Evolutionary conservation across 2,329 filamentous ascomycete species (phyloP), one percentile per base, ranked within the genome.

Genomic region (Fonsecaea erecta): DNA sequence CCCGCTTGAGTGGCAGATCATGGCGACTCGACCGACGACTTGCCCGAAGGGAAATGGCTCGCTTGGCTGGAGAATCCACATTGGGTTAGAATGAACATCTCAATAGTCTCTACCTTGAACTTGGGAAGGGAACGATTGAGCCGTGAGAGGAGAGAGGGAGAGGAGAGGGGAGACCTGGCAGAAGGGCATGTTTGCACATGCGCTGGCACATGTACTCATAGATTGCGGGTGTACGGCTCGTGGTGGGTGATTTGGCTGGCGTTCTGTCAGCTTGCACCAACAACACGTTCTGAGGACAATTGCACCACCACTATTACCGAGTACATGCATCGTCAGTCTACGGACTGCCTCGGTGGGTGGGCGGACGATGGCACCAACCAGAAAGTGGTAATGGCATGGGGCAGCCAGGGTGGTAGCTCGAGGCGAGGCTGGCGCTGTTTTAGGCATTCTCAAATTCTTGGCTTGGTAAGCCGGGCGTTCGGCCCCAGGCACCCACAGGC

Each of bases 381-480:
- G 43, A 24, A 48, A 48, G 21, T 48, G 21, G 43, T 24, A 48
- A 24, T 48, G 8, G 40, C n/a, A 30, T 30, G 43, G 43, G 18
- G n/a, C 3, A 48, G 3, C 28, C n/a, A 24, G 40, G 40, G 40
- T n/a, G 40, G 18, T 30, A 16, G n/a, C 9, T 12, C 35, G 43
- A 28, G 54, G 61, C 63, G 58, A 65, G 63, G 63, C 63, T 65
- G 63, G 62, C 63, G 60, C 46, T 35, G 58, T 32, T 59, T 57
- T 51, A 43, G 56, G 21, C 21, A 48, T 48, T 48, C 43, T 48
- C 43, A 48, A 48, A 48, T 48, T 3, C 43, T 21, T 48, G 43
- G 43, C 43, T 48, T 48, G 43, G 21, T 48, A 48, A 48, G 43
- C 43, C 7, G 18, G 18, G 2, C 18, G 9, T 24, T 48, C 43